These are phyloP conservation scores for Lachnellula hyalina DNA, from an alignment of 2,329 filamentous ascomycete species.

Conservation along the genomic window DNA sequence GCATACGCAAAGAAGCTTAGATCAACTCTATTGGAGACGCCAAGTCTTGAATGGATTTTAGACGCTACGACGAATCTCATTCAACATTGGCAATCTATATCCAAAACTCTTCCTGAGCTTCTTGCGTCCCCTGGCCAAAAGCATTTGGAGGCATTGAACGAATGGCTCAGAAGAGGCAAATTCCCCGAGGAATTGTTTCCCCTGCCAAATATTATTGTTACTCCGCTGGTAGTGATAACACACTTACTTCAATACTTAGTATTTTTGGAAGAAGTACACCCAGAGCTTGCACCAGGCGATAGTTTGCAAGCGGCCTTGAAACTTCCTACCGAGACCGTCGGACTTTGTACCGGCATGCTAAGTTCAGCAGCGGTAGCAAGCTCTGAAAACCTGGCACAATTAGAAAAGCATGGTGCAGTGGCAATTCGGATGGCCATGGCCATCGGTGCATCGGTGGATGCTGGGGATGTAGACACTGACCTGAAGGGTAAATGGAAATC, in stretches of 20 bases:
- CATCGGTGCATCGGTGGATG: slow-evolving; percentile 10
- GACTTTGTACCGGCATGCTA: slow-evolving; percentile 39
- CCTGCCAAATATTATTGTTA: slow-evolving; percentile 32
- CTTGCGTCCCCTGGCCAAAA: slow-evolving; percentile 7
- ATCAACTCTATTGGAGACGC: not conserved
- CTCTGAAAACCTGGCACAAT: slow-evolving; percentile 23
- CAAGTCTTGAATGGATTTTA: slow-evolving; percentile 15
- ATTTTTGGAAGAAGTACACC: not conserved
- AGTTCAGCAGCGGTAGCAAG: slow-evolving; percentile 34
- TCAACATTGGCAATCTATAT: slow-evolving; percentile 11
- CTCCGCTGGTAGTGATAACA: slow-evolving; percentile 34
- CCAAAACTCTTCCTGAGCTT: slow-evolving; percentile 13
- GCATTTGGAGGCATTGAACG: slow-evolving; percentile 11
- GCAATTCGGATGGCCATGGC: slow-evolving; percentile 7
- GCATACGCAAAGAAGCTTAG: slow-evolving; percentile 1
- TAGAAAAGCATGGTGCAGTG: slow-evolving; percentile 33
- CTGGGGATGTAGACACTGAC: slow-evolving; percentile 5
- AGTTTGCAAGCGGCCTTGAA: not conserved
- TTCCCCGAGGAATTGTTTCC: slow-evolving; percentile 7
- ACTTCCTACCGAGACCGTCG: slow-evolving; percentile 25
- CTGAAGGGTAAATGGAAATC: not conserved
- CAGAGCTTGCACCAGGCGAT: not conserved
- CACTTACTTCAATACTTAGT: slow-evolving; percentile 35
- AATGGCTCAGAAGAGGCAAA: slow-evolving; percentile 15
- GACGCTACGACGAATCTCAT: slow-evolving; percentile 18